A percentile compares a stretch with the other conserved stretches of the same genome.
Conservation (phyloP, 2,329 filamentous ascomycete genomes). For the Claviceps sp. region DNA sequence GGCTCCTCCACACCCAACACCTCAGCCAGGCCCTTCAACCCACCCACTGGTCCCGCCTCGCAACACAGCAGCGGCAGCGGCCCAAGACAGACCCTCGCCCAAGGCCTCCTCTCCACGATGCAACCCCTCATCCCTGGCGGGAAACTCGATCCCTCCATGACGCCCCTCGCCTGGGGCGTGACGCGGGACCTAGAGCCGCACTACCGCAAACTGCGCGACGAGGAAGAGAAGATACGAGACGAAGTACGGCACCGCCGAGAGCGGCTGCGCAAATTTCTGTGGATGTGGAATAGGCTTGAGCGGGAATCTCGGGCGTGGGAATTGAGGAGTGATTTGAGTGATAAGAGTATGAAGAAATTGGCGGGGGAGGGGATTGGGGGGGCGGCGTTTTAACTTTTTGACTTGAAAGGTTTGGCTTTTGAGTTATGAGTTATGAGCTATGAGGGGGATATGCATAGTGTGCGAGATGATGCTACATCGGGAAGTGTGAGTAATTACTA, state of each 20-base stretch:
- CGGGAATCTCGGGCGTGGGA: conserved; percentile 41
- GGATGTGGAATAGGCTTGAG: conserved; percentile 40
- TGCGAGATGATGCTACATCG: too few relatives aligned
- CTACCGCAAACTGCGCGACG: conserved; percentile 39
- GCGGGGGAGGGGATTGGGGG: conserved; percentile 42
- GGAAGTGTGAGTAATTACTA: too few relatives aligned
- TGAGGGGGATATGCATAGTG: too few relatives aligned
- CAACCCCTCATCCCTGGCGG: conserved; percentile 40
- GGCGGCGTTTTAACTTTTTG: conserved; percentile 32
- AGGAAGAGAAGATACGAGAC: conserved; percentile 43
- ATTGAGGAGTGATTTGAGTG: conserved; percentile 42
- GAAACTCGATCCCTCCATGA: conserved; percentile 35
- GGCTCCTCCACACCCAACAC: conserved; percentile 25
- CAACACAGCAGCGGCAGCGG: conserved; percentile 21
- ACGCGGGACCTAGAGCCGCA: conserved; percentile 41
- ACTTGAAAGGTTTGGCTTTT: too few relatives aligned
- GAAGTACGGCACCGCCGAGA: conserved; percentile 42
- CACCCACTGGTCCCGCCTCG: conserved; percentile 41
- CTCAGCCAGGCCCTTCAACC: conserved; percentile 38
- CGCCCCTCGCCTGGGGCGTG: conserved; percentile 32
- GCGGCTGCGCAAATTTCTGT: conserved; percentile 37
- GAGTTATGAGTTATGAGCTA: too few relatives aligned
- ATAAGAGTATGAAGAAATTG: conserved; percentile 42
- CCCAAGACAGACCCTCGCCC: conserved; percentile 33
- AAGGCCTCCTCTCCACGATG: conserved; percentile 37